Evolutionary conservation across 805 yeast genomes (phyloP), one percentile per base, ranked within the genome.

Genomic region (Lipomyces sp.): DNA sequence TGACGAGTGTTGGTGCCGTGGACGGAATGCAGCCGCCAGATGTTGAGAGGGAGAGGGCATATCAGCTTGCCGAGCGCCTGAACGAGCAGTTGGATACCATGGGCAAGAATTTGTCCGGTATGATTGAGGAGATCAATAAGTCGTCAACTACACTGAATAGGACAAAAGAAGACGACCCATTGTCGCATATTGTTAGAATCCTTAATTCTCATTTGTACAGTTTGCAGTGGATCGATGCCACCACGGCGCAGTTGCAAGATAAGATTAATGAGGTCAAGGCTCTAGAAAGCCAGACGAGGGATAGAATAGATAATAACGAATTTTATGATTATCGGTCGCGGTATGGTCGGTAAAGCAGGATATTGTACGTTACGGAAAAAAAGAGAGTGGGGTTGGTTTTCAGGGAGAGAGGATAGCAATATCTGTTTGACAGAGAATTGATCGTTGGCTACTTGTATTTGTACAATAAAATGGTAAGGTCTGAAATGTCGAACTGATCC

Each of bases 181-280:
- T 80, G 13, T 76, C 82, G 1, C 81, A 79, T 64, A 85, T 94
- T 69, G 88, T 95, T 37, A 88, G 87, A 76, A 82, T 95, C 69
- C 83, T 95, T 75, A 93, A 94, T 75, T 86, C 91, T 57, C 98
- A 95, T 77, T 81, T 95, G 77, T 95, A 93, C 69, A 91, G 96
- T 69, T 83, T 95, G 78, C 92, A 88, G 75, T 92, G 93, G 83
- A 85, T 95, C 64, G 97, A 95, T 75, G 84, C 83, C 69, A 85
- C 87, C 69, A 91, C 96, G 61, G 83, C 83, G 24, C 80, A 80
- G 32, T 81, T 95, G 72, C 90, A 89, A 75, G 83, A 84, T 48
- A 89, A 90, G 77, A 77, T 95, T 66, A 85, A 83, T 42, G 69
- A 72, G 33, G 74, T 76, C 53, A 75, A 75, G 51, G 55, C 59